phyloP scores from a whole-genome alignment of 228 moss, liverwort and hornwort species.

The Sphagnum magellanicum region DNA sequence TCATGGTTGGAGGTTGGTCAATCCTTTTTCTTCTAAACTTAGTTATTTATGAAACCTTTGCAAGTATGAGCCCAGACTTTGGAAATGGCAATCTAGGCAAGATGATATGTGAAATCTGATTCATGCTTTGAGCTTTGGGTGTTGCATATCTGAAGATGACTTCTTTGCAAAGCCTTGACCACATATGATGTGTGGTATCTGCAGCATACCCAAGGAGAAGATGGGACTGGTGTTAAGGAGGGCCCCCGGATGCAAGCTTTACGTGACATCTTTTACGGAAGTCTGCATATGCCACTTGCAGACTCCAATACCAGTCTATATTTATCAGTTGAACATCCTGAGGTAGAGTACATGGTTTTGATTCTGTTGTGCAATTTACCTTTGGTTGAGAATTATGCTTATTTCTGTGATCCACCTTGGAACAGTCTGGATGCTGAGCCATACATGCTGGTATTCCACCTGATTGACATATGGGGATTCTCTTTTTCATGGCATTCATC shows the following conservation, averaged over 20 bases:
- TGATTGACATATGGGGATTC: too few relatives aligned
- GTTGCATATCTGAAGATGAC: too few relatives aligned
- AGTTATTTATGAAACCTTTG: not conserved
- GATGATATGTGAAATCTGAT: too few relatives aligned
- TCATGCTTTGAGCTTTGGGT: too few relatives aligned
- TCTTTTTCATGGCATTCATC: too few relatives aligned
- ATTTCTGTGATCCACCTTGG: too few relatives aligned
- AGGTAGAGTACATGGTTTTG: conserved; percentile 19
- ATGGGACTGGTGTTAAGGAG: conserved; percentile 11
- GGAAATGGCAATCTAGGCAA: too few relatives aligned
- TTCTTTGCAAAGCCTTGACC: not conserved
- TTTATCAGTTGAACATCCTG: conserved; percentile 80
- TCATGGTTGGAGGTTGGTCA: conserved; percentile 49
- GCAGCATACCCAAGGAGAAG: conserved; percentile 17
- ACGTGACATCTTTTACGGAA: conserved; percentile 63
- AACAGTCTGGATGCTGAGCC: too few relatives aligned
- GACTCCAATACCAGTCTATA: conserved; percentile 82
- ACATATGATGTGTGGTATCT: conserved; percentile 15
- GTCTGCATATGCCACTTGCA: conserved; percentile 62
- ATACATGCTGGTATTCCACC: too few relatives aligned
- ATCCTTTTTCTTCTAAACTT: not conserved
- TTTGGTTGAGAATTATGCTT: too few relatives aligned
- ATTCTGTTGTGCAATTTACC: too few relatives aligned
- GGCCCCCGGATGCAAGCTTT: conserved; percentile 30
- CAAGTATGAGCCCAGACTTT: too few relatives aligned